Base-by-base conservation (phyloP, 148 eudicot genomes). In the Rhododendron ovatum region DNA sequence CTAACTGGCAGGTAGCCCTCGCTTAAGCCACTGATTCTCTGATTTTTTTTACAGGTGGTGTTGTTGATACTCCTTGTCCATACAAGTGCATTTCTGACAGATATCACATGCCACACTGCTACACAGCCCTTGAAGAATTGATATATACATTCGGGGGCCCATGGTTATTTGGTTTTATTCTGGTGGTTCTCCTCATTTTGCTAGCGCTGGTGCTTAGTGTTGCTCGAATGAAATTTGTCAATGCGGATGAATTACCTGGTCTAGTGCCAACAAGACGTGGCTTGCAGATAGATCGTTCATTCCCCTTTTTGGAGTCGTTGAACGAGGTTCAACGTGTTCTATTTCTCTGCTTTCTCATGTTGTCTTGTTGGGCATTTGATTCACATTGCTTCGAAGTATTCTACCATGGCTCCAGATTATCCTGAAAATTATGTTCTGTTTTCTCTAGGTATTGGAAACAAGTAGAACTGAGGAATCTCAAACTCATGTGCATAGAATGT, bases 111-210 rank as follows among this genome's bases (percentile, higher is more conserved):
- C 98, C 98, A 80, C 93, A 93, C 75, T 97, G 99, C 87, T 92
- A 94, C 85, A 97, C 99, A n/a, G 92, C 99, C 67, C 90, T 95
- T 88, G 99, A 97, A 88, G 98, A 95, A 80, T 90, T 97, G 85
- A 90, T 97, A 50, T 91, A 94, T 86, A 91, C 99, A 10, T 97
- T 97, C 85, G 99, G 99, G 78, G 99, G 99, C 83, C 99, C 99
- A 22, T 97, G 98, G 98, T 86, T 93, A 90, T 97, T 97, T 91
- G 98, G 95, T 35, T 88, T 93, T 86, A 84, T 91, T 87, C 98
- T 97, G 57, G 84, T 91, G 55, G 84, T 91, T 87, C 87, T 97
- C 88, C 98, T 97, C 71, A 82, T 95, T 67, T 65, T 95, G 61
- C 86, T 97, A 81, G 98, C 98, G 55, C 90, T 97, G 86, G 95